These are phyloP conservation scores for Neofusicoccum sp. DNA, from an alignment of 2,329 filamentous ascomycete species.

Conservation along the genomic window DNA sequence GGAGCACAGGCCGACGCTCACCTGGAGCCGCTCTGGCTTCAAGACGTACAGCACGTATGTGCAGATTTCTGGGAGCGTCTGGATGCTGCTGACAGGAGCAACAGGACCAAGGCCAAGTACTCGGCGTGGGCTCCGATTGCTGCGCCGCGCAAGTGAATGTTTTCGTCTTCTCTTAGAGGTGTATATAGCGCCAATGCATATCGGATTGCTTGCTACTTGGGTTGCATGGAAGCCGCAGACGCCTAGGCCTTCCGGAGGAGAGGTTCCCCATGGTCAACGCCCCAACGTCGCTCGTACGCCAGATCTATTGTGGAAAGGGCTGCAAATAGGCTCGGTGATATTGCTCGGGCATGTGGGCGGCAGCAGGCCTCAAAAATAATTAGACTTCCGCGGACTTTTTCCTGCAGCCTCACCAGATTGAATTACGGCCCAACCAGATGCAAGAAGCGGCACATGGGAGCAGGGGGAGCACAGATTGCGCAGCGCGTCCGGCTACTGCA, in stretches of 20 bases:
- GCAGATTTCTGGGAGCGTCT: background rate
- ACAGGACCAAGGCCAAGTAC: slow-evolving; percentile 54
- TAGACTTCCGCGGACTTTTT: background rate
- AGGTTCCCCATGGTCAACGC: too few relatives aligned
- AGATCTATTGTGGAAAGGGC: background rate
- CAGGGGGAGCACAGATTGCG: background rate
- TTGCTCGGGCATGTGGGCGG: background rate
- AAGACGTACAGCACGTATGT: slow-evolving; percentile 95
- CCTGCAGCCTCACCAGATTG: background rate
- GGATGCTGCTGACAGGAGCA: slow-evolving; percentile 23
- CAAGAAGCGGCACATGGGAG: background rate
- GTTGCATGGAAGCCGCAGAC: too few relatives aligned
- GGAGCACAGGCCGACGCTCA: slow-evolving; percentile 74
- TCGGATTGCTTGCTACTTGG: background rate
- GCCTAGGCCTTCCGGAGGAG: too few relatives aligned
- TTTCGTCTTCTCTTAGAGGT: background rate
- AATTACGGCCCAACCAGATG: background rate
- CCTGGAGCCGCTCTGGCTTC: slow-evolving; percentile 76
- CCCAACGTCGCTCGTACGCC: background rate
- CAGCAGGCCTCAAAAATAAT: background rate
- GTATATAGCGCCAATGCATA: slow-evolving; percentile 16
- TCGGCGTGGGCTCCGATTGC: slow-evolving; percentile 51
- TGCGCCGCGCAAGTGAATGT: slow-evolving; percentile 38
- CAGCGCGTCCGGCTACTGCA: background rate
- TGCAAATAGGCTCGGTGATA: background rate